Base-by-base conservation (phyloP, 2,329 filamentous ascomycete species). In the Alternaria atra region DNA sequence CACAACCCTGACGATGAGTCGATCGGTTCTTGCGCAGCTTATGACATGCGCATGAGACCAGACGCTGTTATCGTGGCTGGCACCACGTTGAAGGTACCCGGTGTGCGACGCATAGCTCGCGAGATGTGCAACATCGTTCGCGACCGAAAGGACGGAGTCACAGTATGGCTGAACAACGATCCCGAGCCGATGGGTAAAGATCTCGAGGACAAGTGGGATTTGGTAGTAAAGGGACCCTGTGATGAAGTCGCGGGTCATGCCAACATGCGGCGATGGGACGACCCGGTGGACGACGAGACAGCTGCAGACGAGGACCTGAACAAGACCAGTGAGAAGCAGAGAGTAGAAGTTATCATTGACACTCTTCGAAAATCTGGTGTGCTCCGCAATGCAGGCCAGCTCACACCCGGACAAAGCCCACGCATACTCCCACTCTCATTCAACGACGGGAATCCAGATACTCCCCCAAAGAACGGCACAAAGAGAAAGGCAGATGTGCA, bases 1-100 rank as follows among this genome's bases (percentile, higher is more conserved):
- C 91, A 92, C 77, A 97, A 98, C 75, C 95, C 95, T 0, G 95
- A 99, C 67, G 93, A 95, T 68, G 94, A 97, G 70, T 94, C 95
- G 13, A 99, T 99, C 76, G 94, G 94, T 43, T 92, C 92, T 23
- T 94, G 97, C 40, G 93, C 94, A 52, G 89, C 89, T 66, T 90
- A 94, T 5, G 95, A 99, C 76, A 83, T 98, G 60, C 91, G 93
- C 62, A 87, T 90, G 42, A 87, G 93, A 37, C 94, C 95, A 0
- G 95, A 98, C 77, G 94, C 94, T 17, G 87, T 99, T 27, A 89
- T 99, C 68, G 95, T 99, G 29, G 95, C 97, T 8, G 95, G 95
- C 54, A 99, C 95, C 2, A 97, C 92, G 60, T 83, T 99, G 70
- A 98, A 98, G 77, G 94, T 99, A 51, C 94, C 94, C 1, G 95